Base-by-base conservation (phyloP, 2,329 filamentous ascomycete species). In the Fusarium brevicatenulatum region DNA sequence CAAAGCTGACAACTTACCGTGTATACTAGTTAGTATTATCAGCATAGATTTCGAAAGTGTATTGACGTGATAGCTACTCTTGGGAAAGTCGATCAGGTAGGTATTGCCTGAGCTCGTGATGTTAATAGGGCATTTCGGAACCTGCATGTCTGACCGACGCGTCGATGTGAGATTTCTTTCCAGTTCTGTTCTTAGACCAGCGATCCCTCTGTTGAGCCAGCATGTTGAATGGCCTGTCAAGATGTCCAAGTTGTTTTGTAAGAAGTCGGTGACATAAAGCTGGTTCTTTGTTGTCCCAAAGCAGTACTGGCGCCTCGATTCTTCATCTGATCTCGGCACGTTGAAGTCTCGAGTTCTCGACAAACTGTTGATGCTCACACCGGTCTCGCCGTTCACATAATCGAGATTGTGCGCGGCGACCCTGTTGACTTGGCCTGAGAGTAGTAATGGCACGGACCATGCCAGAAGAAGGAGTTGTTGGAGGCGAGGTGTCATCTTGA, bases 261-360 rank as follows among this genome's bases (percentile, higher is more conserved):
- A 7, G 34, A 54, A 54, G 13, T 54, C 50, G 7, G 23, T 39
- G 1, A 54, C 50, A 39, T 54, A 18, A 9, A 54, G 0, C 2
- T 54, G n/a, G 23, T 39, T 54, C 1, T 54, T 4, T 18, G 2
- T 39, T 39, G 50, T 54, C 4, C 50, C 50, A 9, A 39, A 54
- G 23, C 50, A 54, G 0, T 54, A 21, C 0, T 37, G 34, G 0
- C 18, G 34, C 2, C 23, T 2, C 1, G 50, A 39, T 18, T 54
- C 50, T n/a, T 54, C 9, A 21, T 54, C 34, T 13, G 23, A 39
- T 39, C 50, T n/a, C 5, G 19, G 50, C 7, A 2, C 34, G 11
- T 53, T 12, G 1, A 53, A 18, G 1, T 12, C 0, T n/a, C 8
- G 34, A 7, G 50, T 18, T 5, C 0, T n/a, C 0, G 50, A 28